Evolutionary conservation across 1,284 basidiomycete species (phyloP).

Genomic region (Tylopilus orsonianus): DNA sequence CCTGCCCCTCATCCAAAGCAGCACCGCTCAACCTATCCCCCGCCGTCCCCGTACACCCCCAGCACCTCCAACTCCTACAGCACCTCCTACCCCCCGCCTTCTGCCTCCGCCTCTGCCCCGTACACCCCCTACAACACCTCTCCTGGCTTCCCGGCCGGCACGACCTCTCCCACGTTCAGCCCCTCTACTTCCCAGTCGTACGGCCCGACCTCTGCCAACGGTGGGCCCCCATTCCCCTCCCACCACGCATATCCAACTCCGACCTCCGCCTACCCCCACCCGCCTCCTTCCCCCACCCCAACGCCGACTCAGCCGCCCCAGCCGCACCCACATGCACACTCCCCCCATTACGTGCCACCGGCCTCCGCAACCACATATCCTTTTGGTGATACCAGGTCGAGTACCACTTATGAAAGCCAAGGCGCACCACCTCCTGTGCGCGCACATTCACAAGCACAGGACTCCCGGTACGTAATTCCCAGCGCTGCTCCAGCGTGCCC

Average conservation of each 20-base stretch:
- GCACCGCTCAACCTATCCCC: constrained; percentile 23
- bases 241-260: constrained; percentile 29
- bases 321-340: constrained; percentile 19
- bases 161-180: constrained; percentile 27
- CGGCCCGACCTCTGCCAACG: constrained; percentile 15
- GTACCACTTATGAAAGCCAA: constrained; percentile 22
- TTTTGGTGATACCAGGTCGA: constrained; percentile 24
- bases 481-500: background rate
- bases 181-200: constrained; percentile 26
- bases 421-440: constrained; percentile 14
- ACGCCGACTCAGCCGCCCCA: constrained; percentile 28
- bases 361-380: constrained; percentile 21
- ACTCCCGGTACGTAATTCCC: constrained; percentile 26
- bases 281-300: constrained; percentile 30
- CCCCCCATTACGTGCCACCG: constrained; percentile 27
- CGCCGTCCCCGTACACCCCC: constrained; percentile 24
- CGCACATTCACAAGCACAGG: constrained; percentile 23
- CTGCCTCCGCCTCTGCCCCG: constrained; percentile 16
- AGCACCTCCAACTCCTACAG: constrained; percentile 21
- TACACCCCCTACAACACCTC: constrained; percentile 28
- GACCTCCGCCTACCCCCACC: constrained; percentile 31
- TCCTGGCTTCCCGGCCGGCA: constrained; percentile 19
- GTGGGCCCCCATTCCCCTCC: constrained; percentile 17
- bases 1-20: constrained; percentile 25
- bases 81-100: constrained; percentile 17